Evolutionary conservation across 139 green algal species (phyloP).

Genomic region (Chlorella sp.): DNA sequence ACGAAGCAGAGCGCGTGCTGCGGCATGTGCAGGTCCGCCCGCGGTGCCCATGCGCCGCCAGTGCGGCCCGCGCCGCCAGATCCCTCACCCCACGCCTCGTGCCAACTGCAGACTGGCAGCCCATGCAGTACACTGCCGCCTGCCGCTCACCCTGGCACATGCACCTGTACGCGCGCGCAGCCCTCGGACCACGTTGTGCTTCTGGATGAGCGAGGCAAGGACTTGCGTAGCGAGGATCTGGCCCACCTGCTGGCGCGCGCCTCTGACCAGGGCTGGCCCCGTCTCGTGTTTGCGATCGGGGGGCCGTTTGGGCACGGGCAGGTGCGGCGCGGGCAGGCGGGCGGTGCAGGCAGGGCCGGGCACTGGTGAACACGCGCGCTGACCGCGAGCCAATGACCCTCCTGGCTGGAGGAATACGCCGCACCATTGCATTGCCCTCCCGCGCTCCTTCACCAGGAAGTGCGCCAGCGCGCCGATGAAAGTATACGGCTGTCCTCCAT

Average conservation of each 20-base stretch:
- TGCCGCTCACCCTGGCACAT: no score
- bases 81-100: no score
- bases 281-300: slow-evolving; percentile 71
- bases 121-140: no score
- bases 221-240: slow-evolving; percentile 18
- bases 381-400: no score
- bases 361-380: no score
- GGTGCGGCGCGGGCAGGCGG: background rate
- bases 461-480: slow-evolving; percentile 54
- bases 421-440: background rate
- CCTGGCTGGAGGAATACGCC: no score
- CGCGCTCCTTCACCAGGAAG: slow-evolving; percentile 1
- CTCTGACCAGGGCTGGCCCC: slow-evolving; percentile 36
- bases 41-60: no score
- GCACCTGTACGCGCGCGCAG: no score
- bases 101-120: no score
- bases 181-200: slow-evolving; percentile 14
- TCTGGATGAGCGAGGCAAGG: slow-evolving; percentile 23
- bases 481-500: slow-evolving; percentile 60
- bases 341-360: background rate
- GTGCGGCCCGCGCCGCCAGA: no score
- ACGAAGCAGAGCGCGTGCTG: slow-evolving; percentile 53
- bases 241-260: slow-evolving; percentile 18
- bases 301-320: slow-evolving; percentile 76
- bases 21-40: no score